These are phyloP conservation scores for Amanita molliuscula DNA, from an alignment of 768 basidiomycete genomes.

Conservation along the genomic window DNA sequence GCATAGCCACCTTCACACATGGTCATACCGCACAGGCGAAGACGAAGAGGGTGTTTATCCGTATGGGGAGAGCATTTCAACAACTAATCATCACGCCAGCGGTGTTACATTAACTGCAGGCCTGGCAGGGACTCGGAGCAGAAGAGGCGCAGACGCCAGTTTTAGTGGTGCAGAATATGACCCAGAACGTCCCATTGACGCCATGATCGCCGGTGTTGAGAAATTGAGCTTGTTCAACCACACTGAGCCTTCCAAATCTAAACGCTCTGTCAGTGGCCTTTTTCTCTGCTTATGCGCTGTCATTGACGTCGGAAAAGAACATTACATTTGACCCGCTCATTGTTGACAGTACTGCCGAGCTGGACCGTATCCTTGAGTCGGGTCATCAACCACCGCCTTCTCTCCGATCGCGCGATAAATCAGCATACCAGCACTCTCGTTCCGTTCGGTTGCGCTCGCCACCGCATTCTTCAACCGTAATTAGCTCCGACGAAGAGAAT, in stretches of 20 bases:
- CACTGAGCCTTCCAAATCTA: constrained; percentile 38
- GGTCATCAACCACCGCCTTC: constrained; percentile 30
- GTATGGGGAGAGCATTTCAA: constrained; percentile 67
- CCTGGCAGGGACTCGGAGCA: constrained; percentile 47
- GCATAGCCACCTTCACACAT: constrained; percentile 36
- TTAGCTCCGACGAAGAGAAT: constrained; percentile 42
- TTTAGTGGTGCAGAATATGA: constrained; percentile 78
- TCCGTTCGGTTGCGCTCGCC: constrained; percentile 37
- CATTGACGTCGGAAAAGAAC: constrained; percentile 16
- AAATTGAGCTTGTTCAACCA: constrained; percentile 45
- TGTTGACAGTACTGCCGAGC: constrained; percentile 50
- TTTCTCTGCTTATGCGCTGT: not conserved
- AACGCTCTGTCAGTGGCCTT: constrained; percentile 30
- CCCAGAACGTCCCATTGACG: constrained; percentile 68
- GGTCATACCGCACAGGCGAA: constrained; percentile 48
- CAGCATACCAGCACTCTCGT: constrained; percentile 16
- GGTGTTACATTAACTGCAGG: constrained; percentile 82
- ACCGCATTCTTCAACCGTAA: constrained; percentile 22
- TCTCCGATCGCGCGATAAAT: constrained; percentile 6
- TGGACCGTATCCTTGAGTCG: constrained; percentile 50
- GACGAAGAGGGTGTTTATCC: constrained; percentile 55
- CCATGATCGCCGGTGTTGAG: constrained; percentile 56
- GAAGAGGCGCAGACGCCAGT: constrained; percentile 32
- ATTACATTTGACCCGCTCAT: constrained; percentile 45
- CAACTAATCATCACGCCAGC: constrained; percentile 84